Conservation (phyloP, 208 protist species). For the Porcisia hertigi region DNA sequence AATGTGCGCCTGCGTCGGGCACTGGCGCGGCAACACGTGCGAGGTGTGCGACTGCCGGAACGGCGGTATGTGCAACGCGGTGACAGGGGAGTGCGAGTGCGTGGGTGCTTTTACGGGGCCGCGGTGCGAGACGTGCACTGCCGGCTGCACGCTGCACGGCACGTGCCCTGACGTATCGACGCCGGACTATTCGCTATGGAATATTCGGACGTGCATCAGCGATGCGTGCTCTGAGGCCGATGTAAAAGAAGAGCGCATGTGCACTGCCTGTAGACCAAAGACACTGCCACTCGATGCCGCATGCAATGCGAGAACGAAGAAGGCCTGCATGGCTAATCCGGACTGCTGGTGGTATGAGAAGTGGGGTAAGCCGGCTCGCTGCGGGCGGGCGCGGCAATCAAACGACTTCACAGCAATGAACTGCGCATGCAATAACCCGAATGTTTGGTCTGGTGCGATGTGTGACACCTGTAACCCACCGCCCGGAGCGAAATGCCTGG, state of each 20-base stretch:
- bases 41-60: constrained; percentile 57
- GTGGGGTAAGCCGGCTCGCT: background rate
- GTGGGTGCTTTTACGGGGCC: constrained; percentile 39
- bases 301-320: constrained; percentile 13
- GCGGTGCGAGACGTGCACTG: constrained; percentile 48
- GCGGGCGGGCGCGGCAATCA: constrained; percentile 2
- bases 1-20: constrained; percentile 46
- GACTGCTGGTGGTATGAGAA: constrained; percentile 37
- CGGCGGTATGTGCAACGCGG: constrained; percentile 44
- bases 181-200: constrained; percentile 24
- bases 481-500: constrained; percentile 33
- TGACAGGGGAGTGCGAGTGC: constrained; percentile 42
- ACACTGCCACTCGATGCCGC: background rate
- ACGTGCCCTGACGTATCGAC: constrained; percentile 29
- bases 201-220: constrained; percentile 47
- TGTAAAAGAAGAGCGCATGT: constrained; percentile 19
- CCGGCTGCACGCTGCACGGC: constrained; percentile 34
- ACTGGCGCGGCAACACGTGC: constrained; percentile 49
- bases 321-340: constrained; percentile 12
- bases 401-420: constrained; percentile 1
- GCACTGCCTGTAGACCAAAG: constrained; percentile 16
- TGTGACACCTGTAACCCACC: constrained; percentile 38
- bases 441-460: constrained; percentile 25
- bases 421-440: constrained; percentile 31
- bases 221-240: constrained; percentile 29